Conservation (phyloP, 768 basidiomycete species). For the Macrolepiota fuliginosa region DNA sequence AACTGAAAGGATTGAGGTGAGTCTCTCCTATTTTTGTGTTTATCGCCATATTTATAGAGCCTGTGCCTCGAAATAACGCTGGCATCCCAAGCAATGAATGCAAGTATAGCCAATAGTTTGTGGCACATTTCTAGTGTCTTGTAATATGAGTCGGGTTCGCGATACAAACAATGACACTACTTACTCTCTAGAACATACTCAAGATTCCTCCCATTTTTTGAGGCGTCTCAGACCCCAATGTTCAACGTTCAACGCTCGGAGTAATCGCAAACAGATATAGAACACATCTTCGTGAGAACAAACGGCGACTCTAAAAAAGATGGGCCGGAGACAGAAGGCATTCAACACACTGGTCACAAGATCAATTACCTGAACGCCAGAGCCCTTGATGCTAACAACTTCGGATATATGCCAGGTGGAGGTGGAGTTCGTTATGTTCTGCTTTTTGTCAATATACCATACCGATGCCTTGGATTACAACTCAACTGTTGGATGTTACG, state of each 20-base stretch:
- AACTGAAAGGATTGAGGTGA: background rate
- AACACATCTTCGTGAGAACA: background rate
- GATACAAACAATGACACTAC: no score
- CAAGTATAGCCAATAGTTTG: no score
- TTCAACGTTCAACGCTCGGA: no score
- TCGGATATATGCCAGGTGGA: background rate
- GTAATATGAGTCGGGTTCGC: no score
- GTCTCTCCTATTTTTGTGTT: background rate
- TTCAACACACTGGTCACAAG: background rate
- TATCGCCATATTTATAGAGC: background rate
- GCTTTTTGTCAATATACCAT: background rate
- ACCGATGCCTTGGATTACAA: no score
- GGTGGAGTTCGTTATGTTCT: background rate
- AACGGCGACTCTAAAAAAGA: background rate
- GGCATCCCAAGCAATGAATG: no score
- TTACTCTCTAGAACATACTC: no score
- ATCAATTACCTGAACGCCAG: background rate
- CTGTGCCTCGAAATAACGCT: background rate
- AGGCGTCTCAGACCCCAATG: no score
- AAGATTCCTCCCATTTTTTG: no score
- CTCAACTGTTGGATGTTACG: background rate
- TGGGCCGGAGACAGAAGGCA: background rate
- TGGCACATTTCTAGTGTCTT: no score
- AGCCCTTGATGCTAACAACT: background rate
- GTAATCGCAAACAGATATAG: background rate